Evolutionary conservation across 1,284 basidiomycete genomes (phyloP), one percentile per base, ranked within the genome.

Genomic region (Meripilus lineatus): DNA sequence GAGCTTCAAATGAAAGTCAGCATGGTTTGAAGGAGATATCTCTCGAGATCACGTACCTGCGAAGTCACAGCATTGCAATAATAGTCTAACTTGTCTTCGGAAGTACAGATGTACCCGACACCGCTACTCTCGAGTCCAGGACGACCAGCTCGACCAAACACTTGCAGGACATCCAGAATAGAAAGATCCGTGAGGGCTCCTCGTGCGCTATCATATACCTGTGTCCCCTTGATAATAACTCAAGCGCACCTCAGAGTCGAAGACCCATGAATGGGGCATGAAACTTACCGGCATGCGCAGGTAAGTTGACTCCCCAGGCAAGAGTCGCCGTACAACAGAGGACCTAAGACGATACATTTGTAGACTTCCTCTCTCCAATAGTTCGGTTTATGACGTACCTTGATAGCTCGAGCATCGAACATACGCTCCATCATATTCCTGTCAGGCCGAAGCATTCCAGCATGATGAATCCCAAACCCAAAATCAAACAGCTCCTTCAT

Each of bases 281-380:
- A 30, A 15, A 58, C 69, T 49, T 51, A 87, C 87, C 92, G 45
- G 96, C 96, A 67, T 99, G 97, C 4, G 96, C 96, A 32, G 96
- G 96, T 57, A 99, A 70, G 64, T 99, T 99, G 57, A 99, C 96
- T 72, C 96, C 96, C 96, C 96, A 99, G 1, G 96, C 96, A 25
- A 99, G 74, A 0, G 96, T 99, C 2, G 96, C 93, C 2, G 96
- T 99, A 71, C 96, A 99, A 66, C 93, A 98, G 8, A 99, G 73
- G 38, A 98, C 93, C 89, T 96, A 52, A 37, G n/a, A 32, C 49
- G 4, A 13, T 23, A 40, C 21, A 11, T 37, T 7, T 20, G 17
- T 23, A n/a, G n/a, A n/a, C n/a, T n/a, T n/a, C n/a, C n/a, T n/a
- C n/a, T n/a, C n/a, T n/a, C n/a, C n/a, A n/a, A n/a, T n/a, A n/a